Evolutionary conservation across 2,329 filamentous ascomycete genomes (phyloP).

Genomic region (Bertia moriformis): DNA sequence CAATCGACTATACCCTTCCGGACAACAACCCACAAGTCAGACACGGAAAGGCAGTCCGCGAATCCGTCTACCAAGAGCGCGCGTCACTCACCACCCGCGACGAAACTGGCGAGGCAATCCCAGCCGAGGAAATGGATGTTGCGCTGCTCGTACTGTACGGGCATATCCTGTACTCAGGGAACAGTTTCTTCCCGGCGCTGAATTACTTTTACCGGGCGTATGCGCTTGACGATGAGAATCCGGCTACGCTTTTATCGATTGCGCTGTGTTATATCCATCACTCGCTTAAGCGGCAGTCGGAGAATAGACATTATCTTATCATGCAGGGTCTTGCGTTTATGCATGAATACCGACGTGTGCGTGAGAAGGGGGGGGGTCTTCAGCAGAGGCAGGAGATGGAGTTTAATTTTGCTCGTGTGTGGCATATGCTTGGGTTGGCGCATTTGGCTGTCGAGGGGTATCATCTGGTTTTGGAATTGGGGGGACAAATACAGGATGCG

Average conservation of each 20-base stretch:
- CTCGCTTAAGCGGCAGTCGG: constrained; percentile 42
- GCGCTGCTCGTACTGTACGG: constrained; percentile 43
- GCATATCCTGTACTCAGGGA: constrained; percentile 40
- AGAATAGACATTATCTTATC: constrained; percentile 46
- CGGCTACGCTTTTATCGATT: constrained; percentile 38
- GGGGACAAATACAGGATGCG: constrained; percentile 15
- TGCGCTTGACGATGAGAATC: constrained; percentile 32
- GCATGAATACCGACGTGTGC: constrained; percentile 37
- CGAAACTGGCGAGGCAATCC: constrained; percentile 4
- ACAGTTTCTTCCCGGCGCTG: constrained; percentile 38
- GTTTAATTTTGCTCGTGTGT: constrained; percentile 45
- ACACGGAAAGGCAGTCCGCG: constrained; percentile 11
- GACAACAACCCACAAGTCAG: constrained; percentile 16
- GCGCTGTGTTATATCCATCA: constrained; percentile 42
- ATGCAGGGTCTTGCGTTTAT: constrained; percentile 46
- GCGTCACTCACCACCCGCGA: constrained; percentile 16
- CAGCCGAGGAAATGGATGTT: constrained; percentile 12
- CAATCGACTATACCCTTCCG: constrained; percentile 38
- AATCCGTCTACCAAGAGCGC: constrained; percentile 21
- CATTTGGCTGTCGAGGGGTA: constrained; percentile 41
- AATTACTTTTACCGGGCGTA: constrained; percentile 42
- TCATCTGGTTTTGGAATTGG: constrained; percentile 32
- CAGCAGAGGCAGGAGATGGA: constrained; percentile 44
- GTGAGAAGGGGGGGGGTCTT: constrained; percentile 22
- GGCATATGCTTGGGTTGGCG: constrained; percentile 40